Base-by-base conservation (phyloP, 345 rosid genomes). In the Arabidopsis arenosa region DNA sequence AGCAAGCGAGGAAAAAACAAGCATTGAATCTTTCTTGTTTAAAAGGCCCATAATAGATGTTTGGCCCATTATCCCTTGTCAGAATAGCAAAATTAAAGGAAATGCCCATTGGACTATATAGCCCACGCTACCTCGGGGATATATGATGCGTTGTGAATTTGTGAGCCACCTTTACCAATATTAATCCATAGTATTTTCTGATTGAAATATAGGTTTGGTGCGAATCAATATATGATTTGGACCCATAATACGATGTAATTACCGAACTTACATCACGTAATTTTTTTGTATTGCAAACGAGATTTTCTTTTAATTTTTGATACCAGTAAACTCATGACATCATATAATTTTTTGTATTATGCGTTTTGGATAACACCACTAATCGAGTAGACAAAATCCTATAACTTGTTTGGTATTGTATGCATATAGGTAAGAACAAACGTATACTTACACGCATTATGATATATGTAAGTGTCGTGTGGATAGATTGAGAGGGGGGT, bases 1-100 rank as follows among this genome's bases (percentile, higher is more conserved):
- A 53, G 62, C 47, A 12, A 10, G 59, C 1, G 39, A 60, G 8
- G 40, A 59, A 36, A 48, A 48, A 13, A 44, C 41, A 41, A 43
- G 15, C 15, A 17, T 14, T 53, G 3, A n/a, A 23, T 13, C 2
- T 14, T 52, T 39, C 14, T 9, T 17, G 12, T 48, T 66, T 12
- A 4, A 12, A 30, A 55, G 64, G 76, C 75, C 76, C 13, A 64
- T 36, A 0, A 14, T 14, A 32, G 28, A 53, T 54, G 12, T 26
- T 49, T 35, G 53, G 66, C 80, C 80, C 71, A 63, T 26, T 68
- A n/a, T 30, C 10, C 0, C 5, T 75, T 57, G 15, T 18, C 18
- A 45, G 44, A 6, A 35, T 32, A n/a, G 17, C 2, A 9, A 35
- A 9, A 58, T 36, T 43, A 17, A 58, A 15, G 8, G 26, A 18